These are phyloP conservation scores for sunflower (Helianthus annuus) DNA, from an alignment of 129 eudicot species.

Conservation along the genomic window DNA sequence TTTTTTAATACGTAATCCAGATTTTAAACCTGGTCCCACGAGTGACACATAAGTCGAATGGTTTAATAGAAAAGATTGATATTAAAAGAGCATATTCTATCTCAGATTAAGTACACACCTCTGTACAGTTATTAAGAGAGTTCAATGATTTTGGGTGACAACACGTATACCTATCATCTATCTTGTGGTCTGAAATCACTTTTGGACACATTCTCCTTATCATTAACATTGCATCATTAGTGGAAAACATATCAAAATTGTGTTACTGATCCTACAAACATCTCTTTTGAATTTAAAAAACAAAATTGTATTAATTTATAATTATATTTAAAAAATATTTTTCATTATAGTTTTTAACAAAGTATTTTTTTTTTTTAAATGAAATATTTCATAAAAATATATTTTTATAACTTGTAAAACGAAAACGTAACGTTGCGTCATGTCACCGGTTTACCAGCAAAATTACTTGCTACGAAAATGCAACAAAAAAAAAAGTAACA, in stretches of 20 bases:
- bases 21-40: no score
- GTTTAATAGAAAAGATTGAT: no score
- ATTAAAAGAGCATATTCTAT: no score
- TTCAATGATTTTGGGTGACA: background rate
- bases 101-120: no score
- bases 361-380: background rate
- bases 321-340: no score
- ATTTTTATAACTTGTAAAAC: background rate
- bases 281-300: background rate
- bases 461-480: no score
- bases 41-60: no score
- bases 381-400: no score
- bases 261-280: background rate
- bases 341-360: background rate
- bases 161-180: background rate
- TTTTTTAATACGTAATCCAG: no score
- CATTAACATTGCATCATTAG: background rate
- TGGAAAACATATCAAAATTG: background rate
- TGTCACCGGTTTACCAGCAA: no score
- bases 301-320: background rate
- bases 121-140: no score
- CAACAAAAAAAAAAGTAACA: no score
- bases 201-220: background rate
- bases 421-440: background rate
- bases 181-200: background rate